Evolutionary conservation across 2,329 filamentous ascomycete species (phyloP), one percentile per base, ranked within the genome.

Genomic region (Paraphoma chrysanthemicola): DNA sequence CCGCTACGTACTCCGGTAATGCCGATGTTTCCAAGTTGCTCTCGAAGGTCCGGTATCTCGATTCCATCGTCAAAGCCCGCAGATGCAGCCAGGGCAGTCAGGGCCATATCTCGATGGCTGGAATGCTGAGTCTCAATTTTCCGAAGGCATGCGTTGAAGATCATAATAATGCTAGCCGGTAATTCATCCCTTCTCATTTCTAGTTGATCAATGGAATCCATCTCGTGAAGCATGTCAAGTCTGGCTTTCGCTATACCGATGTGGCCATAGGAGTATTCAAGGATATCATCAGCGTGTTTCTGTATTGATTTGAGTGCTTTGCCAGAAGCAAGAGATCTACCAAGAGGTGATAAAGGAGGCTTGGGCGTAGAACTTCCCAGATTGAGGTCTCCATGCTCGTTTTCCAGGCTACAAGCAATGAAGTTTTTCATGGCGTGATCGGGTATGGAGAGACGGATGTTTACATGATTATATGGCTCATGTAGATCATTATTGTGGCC

Each of bases 191-290:
- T 43, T n/a, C 50, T 48, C 29, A 49, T 46, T n/a, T 56, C 49
- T 16, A 62, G 30, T 3, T 52, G 44, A 11, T 59, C 57, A 9
- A 63, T 38, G 0, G 61, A 64, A 7, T 58, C 53, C 30, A 51
- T 47, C 10, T 50, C 58, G 44, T 66, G 59, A 4, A 66, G 17
- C 8, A 62, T 41, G 39, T 68, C 66, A 3, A 68, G 49, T 46
- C 60, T 53, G 44, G 59, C 56, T 52, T 57, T 64, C 3, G 66
- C 62, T 18, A 67, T 45, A 2, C 47, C 49, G 14, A 68, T 60
- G n/a, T 68, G 58, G 9, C 53, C 54, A 16, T 33, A 36, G 12
- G 59, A 50, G 6, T 17, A 29, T 12, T 53, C 48, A 23, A 39
- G 12, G 8, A 67, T 58, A 2, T 57, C 39, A 6, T 59, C 42